Percentiles rank a stretch among this genome's conserved stretches.
phyloP scores from a whole-genome alignment of 2,329 filamentous ascomycete species.

The Lecanicillium sp. region DNA sequence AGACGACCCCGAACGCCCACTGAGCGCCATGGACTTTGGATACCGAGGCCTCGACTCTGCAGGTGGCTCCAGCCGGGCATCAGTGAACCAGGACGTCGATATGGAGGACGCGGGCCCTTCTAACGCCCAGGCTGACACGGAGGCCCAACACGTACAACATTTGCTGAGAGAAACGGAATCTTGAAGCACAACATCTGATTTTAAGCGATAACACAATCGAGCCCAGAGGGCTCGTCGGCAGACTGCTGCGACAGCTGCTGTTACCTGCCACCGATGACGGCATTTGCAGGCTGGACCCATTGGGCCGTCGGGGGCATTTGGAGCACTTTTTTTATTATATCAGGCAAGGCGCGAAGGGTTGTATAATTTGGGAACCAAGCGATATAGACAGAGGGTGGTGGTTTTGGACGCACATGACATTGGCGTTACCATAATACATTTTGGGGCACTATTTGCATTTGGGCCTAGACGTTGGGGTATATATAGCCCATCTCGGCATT shows the following conservation, averaged over 20 bases:
- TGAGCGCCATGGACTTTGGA: constrained; percentile 45
- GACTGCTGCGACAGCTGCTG: constrained; percentile 39
- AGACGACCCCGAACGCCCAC: constrained; percentile 40
- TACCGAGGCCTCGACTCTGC: constrained; percentile 30
- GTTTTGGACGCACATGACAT: constrained; percentile 9
- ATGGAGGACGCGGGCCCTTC: constrained; percentile 53
- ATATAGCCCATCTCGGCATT: background rate
- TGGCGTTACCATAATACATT: constrained; percentile 7
- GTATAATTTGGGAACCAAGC: constrained; percentile 4
- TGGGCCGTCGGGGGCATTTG: background rate
- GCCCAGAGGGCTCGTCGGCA: too few relatives aligned
- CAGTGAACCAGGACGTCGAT: constrained; percentile 42
- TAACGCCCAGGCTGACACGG: constrained; percentile 39
- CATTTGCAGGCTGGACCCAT: constrained; percentile 4
- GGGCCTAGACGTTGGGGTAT: constrained; percentile 1
- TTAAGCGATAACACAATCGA: too few relatives aligned
- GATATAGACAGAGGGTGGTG: background rate
- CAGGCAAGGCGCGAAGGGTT: background rate
- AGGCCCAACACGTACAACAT: background rate
- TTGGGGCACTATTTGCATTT: constrained; percentile 4
- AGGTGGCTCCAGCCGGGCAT: constrained; percentile 27
- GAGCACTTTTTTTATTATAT: background rate
- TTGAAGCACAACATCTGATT: background rate
- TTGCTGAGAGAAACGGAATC: background rate
- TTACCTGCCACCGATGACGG: constrained; percentile 26